phyloP scores from a whole-genome alignment of 139 green algal genomes.

The Coelastrella sp. region DNA sequence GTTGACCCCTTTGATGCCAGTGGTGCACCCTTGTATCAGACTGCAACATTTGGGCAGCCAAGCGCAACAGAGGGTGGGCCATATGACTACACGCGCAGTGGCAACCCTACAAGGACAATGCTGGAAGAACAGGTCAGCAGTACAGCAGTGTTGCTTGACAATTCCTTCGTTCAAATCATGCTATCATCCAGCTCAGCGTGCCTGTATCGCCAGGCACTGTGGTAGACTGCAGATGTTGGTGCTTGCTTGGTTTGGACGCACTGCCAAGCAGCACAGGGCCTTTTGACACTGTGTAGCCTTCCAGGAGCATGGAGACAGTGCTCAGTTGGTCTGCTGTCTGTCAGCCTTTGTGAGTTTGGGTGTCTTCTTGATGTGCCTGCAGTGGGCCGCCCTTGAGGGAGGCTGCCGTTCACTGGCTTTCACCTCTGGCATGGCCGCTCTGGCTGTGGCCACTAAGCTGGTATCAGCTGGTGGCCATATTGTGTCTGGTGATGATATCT shows the following conservation, averaged over 20 bases:
- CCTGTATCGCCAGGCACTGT: neutral
- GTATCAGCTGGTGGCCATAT: constrained; percentile 79
- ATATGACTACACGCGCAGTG: constrained; percentile 98
- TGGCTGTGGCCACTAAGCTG: constrained; percentile 80
- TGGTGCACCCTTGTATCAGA: constrained; percentile 96
- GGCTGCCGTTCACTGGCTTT: constrained; percentile 91
- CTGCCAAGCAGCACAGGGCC: no score
- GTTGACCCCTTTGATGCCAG: constrained; percentile 86
- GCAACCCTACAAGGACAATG: constrained; percentile 93
- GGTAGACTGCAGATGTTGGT: no score
- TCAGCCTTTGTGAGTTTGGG: neutral
- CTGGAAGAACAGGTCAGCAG: constrained; percentile 64
- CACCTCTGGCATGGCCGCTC: constrained; percentile 94
- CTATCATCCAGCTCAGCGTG: neutral
- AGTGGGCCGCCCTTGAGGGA: constrained; percentile 92
- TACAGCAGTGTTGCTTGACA: neutral
- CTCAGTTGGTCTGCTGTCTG: neutral
- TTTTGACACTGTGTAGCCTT: neutral
- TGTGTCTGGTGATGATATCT: constrained; percentile 96
- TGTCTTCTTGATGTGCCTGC: constrained; percentile 10
- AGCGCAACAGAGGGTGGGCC: constrained; percentile 80
- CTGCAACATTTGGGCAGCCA: constrained; percentile 89
- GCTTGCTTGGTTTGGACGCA: no score
- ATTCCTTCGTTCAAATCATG: neutral
- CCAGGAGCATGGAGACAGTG: no score